phyloP scores from a whole-genome alignment of 1,139 yeast species.

The Suhomyces guaymorum region DNA sequence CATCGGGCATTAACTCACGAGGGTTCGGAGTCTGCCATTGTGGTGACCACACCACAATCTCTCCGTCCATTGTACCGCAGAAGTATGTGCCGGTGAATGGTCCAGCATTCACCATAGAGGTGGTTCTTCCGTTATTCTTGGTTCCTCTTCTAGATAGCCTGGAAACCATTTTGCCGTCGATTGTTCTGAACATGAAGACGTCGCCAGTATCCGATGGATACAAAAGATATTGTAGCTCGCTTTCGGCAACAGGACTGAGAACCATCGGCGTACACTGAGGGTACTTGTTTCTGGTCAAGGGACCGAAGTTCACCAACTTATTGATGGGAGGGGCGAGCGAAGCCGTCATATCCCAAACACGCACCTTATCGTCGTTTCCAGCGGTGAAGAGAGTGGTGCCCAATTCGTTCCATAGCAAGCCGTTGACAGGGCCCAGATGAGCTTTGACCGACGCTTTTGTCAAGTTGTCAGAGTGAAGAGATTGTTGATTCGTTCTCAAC shows the following conservation, averaged over 20 bases:
- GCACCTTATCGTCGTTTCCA: conserved; percentile 75
- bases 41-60: conserved; percentile 54
- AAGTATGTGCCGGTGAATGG: conserved; percentile 44
- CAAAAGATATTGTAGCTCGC: conserved; percentile 57
- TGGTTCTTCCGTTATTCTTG: conserved; percentile 39
- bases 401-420: conserved; percentile 64
- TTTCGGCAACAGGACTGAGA: conserved; percentile 46
- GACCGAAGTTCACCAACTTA: conserved; percentile 74
- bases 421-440: conserved; percentile 75
- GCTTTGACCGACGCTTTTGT: conserved; percentile 52
- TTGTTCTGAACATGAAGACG: conserved; percentile 59
- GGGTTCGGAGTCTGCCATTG: conserved; percentile 23
- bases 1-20: conserved; percentile 9
- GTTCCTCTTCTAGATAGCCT: conserved; percentile 46
- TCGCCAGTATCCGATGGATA: conserved; percentile 84
- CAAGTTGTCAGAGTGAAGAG: conserved; percentile 25
- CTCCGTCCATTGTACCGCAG: conserved; percentile 62
- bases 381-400: conserved; percentile 63
- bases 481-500: conserved; percentile 33
- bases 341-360: conserved; percentile 69
- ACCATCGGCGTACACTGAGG: conserved; percentile 50
- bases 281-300: conserved; percentile 66
- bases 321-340: conserved; percentile 52
- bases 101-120: conserved; percentile 54
- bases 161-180: conserved; percentile 63